phyloP scores from a whole-genome alignment of 805 yeast species.

The Candida methanosorbosa region DNA sequence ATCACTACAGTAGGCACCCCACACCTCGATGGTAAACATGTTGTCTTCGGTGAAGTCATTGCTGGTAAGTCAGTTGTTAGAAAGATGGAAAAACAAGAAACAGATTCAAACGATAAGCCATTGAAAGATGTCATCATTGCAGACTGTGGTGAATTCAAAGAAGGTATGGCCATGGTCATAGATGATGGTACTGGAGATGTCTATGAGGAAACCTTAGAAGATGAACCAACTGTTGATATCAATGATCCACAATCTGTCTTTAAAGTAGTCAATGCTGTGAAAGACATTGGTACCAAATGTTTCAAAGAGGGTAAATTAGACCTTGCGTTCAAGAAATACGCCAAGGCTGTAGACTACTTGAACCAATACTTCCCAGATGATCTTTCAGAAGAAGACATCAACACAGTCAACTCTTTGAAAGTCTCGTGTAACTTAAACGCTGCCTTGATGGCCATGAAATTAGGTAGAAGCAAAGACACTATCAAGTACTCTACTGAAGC shows the following conservation, averaged over 20 bases:
- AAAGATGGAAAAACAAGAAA: conserved; percentile 61
- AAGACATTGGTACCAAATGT: conserved; percentile 68
- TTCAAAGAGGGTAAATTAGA: conserved; percentile 56
- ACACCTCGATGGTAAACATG: conserved; percentile 92
- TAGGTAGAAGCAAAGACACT: conserved; percentile 44
- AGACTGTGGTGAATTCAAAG: conserved; percentile 71
- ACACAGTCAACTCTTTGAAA: conserved; percentile 43
- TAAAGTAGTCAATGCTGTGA: conserved; percentile 54
- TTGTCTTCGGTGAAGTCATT: conserved; percentile 87
- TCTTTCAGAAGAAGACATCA: conserved; percentile 44
- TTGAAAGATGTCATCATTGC: conserved; percentile 56
- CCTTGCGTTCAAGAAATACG: conserved; percentile 58
- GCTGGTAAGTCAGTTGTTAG: conserved; percentile 77
- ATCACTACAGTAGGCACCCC: conserved; percentile 91
- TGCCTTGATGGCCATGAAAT: conserved; percentile 64
- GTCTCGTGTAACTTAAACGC: conserved; percentile 63
- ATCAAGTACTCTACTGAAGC: conserved; percentile 59
- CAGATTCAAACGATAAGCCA: conserved; percentile 67
- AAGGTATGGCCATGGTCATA: conserved; percentile 38
- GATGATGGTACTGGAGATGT: conserved; percentile 83
- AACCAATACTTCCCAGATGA: conserved; percentile 70
- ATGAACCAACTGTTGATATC: conserved; percentile 58
- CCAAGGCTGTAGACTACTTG: conserved; percentile 62
- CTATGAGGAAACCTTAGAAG: conserved; percentile 68
- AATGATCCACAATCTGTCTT: conserved; percentile 58